Evolutionary conservation across 164 flowering plant species (phyloP).

Genomic region (Hamamelis virginiana): DNA sequence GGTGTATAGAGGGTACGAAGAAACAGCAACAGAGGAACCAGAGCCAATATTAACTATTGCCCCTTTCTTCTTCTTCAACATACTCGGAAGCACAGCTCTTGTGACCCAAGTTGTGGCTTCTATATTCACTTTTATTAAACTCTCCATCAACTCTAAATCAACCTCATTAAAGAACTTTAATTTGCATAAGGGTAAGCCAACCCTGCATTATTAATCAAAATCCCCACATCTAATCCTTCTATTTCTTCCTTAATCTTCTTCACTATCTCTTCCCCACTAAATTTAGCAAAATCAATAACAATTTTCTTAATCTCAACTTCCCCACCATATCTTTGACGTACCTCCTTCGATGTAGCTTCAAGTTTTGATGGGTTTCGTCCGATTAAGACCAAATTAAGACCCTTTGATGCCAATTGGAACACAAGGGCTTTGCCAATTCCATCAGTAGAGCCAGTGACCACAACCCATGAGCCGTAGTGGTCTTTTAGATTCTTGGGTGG

Average conservation of each 20-base stretch:
- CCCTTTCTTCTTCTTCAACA: slow-evolving; percentile 56
- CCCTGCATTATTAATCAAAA: too few species aligned
- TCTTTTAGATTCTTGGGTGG: too few species aligned
- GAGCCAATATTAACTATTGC: too few species aligned
- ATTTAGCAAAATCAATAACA: slow-evolving; percentile 31
- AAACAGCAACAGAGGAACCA: slow-evolving; percentile 34
- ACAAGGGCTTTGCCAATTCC: slow-evolving; percentile 64
- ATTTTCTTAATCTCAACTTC: slow-evolving; percentile 22
- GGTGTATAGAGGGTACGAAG: slow-evolving; percentile 53
- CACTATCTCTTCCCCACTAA: slow-evolving; percentile 21
- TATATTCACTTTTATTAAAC: too few species aligned
- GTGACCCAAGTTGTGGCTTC: slow-evolving; percentile 49
- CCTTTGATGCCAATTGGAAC: slow-evolving; percentile 43
- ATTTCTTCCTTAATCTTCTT: slow-evolving; percentile 28
- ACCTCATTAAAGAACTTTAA: slow-evolving; percentile 58
- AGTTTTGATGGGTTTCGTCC: slow-evolving; percentile 48
- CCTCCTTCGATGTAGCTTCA: slow-evolving; percentile 14
- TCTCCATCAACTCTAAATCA: slow-evolving; percentile 36
- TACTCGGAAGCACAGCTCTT: slow-evolving; percentile 41
- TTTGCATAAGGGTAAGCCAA: slow-evolving; percentile 31
- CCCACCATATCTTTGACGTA: slow-evolving; percentile 13
- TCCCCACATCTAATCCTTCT: too few species aligned
- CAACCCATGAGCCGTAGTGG: too few species aligned
- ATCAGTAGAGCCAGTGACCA: slow-evolving; percentile 57
- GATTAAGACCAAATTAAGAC: slow-evolving; percentile 54